phyloP scores from a whole-genome alignment of 306 rosid species.

The Cercis canadensis region DNA sequence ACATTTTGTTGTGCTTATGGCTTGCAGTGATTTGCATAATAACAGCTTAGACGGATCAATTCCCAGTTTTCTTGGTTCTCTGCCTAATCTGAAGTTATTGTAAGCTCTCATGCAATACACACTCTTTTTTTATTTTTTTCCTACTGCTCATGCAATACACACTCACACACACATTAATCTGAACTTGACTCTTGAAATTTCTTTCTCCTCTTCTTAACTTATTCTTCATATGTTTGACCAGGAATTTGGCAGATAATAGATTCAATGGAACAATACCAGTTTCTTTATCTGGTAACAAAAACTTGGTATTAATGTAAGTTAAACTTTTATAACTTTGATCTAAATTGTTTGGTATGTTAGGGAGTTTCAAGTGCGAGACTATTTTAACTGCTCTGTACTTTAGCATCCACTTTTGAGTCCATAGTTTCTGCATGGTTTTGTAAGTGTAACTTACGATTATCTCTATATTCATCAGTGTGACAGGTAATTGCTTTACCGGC shows the following conservation, averaged over 20 bases:
- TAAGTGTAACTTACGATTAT: not conserved
- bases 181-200: not conserved
- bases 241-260: slow-evolving; percentile 38
- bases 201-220: not conserved
- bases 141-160: not conserved
- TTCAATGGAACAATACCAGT: slow-evolving; percentile 39
- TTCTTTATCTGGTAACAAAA: slow-evolving; percentile 31
- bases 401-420: too few species aligned
- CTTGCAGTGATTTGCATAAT: slow-evolving; percentile 43
- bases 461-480: not conserved
- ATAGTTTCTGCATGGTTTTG: too few species aligned
- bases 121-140: too few species aligned
- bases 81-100: slow-evolving; percentile 36
- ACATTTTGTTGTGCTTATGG: not conserved
- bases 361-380: too few species aligned
- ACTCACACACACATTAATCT: not conserved
- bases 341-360: too few species aligned
- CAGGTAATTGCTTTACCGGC: slow-evolving; percentile 27
- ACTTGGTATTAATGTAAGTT: slow-evolving; percentile 35
- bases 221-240: not conserved
- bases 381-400: too few species aligned
- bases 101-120: not conserved
- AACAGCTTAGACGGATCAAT: slow-evolving; percentile 43
- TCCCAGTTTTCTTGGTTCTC: slow-evolving; percentile 42
- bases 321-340: too few species aligned